These are phyloP conservation scores for Sclerotinia minor DNA, from an alignment of 2,329 filamentous ascomycete species.

Conservation along the genomic window DNA sequence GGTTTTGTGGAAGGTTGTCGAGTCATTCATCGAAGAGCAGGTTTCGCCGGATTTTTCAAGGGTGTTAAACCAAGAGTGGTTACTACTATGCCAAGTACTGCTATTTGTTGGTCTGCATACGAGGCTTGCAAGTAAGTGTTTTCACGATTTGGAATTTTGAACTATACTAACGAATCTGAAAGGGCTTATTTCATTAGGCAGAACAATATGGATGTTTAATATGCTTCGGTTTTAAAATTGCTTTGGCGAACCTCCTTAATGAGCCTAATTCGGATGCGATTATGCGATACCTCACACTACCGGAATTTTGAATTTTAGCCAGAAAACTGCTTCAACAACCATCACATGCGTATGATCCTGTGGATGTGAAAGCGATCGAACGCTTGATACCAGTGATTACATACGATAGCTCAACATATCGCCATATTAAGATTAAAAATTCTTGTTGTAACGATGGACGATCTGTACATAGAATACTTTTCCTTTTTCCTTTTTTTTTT, in stretches of 20 bases:
- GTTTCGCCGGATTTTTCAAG: slow-evolving; percentile 85
- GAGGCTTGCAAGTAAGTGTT: slow-evolving; percentile 64
- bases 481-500: slow-evolving; percentile 12
- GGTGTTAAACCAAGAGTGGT: slow-evolving; percentile 88
- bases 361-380: slow-evolving; percentile 1
- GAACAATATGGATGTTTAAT: slow-evolving; percentile 46
- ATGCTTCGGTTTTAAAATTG: background rate
- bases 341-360: slow-evolving; percentile 9
- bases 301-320: background rate
- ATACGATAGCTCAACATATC: background rate
- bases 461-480: slow-evolving; percentile 30
- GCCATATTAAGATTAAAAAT: background rate
- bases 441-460: background rate
- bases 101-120: slow-evolving; percentile 94
- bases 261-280: background rate
- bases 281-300: background rate
- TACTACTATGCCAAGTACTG: slow-evolving; percentile 97
- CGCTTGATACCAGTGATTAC: background rate
- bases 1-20: slow-evolving; percentile 38
- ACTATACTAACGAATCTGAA: slow-evolving; percentile 23
- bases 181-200: slow-evolving; percentile 62
- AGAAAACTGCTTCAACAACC: background rate
- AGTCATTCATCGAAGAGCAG: slow-evolving; percentile 67
- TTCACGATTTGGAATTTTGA: background rate
- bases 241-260: background rate